Evolutionary conservation across 2,329 filamentous ascomycete species (phyloP), one percentile per base, ranked within the genome.

Genomic region (Fusarium udum): DNA sequence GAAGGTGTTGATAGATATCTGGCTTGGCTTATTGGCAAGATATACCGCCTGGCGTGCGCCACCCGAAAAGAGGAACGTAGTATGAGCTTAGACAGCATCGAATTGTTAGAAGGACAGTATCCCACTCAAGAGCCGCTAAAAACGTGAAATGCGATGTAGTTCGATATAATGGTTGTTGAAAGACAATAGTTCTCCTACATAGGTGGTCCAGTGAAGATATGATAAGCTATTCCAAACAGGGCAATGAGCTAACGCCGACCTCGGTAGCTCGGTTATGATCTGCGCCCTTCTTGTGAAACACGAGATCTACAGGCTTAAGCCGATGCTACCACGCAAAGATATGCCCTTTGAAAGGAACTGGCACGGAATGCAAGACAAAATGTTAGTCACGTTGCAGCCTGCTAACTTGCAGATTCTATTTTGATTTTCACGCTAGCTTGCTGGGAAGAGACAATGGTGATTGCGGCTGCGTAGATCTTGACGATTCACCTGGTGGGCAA

Each of bases 261-360:
- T 48, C 55, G 55, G 55, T 58, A 58, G 55, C 40, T 58, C 55
- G 55, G 55, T 49, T 36, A 32, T 12, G 18, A 58, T 6, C 11
- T 36, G 10, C 40, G 55, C 55, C 40, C 40, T 58, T 58, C 18
- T 9, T 28, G 39, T 58, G 31, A 48, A 36, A 28, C n/a, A 32
- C 15, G 4, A 32, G 31, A 46, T 58, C 55, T 36, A 14, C 51
- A n/a, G 5, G 20, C 40, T 58, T 36, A 26, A 58, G 40, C 55
- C 40, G 55, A 58, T 58, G 39, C 24, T 58, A 58, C 31, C 31
- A 58, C 13, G 1, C 20, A 10, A 8, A 4, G 10, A 6, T 3
- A 20, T 32, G 20, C 26, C 26, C 9, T 31, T 45, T 15, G 1
- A 1, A 15, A 11, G 2, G 20, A 28, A 22, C 7, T 22, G 26